Evolutionary conservation across 305 asterid species (phyloP).

Genomic region (Fraxinus baroniana): DNA sequence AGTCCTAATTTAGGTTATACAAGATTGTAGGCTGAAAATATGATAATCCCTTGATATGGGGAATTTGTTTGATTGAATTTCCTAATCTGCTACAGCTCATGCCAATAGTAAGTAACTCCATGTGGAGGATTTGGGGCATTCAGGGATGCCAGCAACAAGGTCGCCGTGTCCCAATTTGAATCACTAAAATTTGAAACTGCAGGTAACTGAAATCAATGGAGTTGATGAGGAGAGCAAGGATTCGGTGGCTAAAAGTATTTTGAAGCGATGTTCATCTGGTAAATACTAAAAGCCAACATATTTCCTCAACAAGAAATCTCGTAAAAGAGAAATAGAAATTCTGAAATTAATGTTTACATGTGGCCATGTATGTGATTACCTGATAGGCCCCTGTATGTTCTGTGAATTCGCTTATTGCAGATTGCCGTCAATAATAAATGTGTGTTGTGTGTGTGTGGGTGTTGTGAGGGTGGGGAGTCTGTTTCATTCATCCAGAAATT

Average conservation of each 20-base stretch:
- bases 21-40: no score
- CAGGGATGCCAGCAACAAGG: not conserved
- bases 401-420: no score
- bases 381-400: no score
- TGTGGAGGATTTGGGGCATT: not conserved
- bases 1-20: no score
- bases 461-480: no score
- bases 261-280: slow-evolving; percentile 33
- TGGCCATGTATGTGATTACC: not conserved
- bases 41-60: no score
- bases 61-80: no score
- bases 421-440: no score
- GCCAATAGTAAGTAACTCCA: not conserved
- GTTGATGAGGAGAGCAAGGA: not conserved
- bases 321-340: not conserved
- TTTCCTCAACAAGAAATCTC: not conserved
- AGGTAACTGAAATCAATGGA: not conserved
- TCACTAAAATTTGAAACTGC: not conserved
- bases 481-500: no score
- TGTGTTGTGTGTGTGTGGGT: no score
- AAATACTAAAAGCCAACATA: not conserved
- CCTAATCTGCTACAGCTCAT: no score
- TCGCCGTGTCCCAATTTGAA: not conserved
- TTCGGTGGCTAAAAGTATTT: slow-evolving; percentile 23
- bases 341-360: not conserved